These are phyloP conservation scores for Aspergillus calidoustus DNA, from an alignment of 2,329 filamentous ascomycete species.

Conservation along the genomic window DNA sequence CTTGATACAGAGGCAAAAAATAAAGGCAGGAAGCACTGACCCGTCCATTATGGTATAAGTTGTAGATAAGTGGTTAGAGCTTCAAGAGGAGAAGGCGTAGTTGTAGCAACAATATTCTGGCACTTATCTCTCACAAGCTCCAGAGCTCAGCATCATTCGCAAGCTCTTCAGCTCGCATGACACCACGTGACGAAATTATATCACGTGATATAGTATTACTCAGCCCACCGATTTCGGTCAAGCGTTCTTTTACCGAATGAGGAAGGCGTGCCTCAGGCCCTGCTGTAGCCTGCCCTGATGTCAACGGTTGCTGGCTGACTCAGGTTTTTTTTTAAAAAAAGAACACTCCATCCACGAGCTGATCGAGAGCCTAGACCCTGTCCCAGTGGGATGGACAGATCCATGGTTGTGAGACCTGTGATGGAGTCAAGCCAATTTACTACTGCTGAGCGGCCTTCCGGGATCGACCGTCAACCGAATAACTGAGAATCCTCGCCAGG, in stretches of 20 bases:
- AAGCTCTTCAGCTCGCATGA: conserved; percentile 26
- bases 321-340: conserved; percentile 22
- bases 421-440: conserved; percentile 1
- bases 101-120: conserved; percentile 10
- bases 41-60: conserved; percentile 42
- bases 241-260: not conserved
- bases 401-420: conserved; percentile 20
- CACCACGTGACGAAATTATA: conserved; percentile 15
- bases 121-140: conserved; percentile 20
- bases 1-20: not conserved
- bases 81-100: conserved; percentile 7
- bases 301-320: conserved; percentile 2
- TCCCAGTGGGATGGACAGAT: conserved; percentile 16
- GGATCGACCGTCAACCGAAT: conserved; percentile 6
- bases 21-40: conserved; percentile 26
- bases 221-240: not conserved
- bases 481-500: not conserved
- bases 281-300: not conserved
- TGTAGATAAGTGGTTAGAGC: conserved; percentile 12
- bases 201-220: not conserved
- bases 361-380: conserved; percentile 12
- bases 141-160: conserved; percentile 25
- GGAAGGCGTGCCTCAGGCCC: not conserved
- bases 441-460: not conserved
- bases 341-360: conserved; percentile 12